Evolutionary conservation across 495 filamentous ascomycete species (phyloP), one percentile per base, ranked within the genome.

Genomic region (Penicillium longicatenatum): DNA sequence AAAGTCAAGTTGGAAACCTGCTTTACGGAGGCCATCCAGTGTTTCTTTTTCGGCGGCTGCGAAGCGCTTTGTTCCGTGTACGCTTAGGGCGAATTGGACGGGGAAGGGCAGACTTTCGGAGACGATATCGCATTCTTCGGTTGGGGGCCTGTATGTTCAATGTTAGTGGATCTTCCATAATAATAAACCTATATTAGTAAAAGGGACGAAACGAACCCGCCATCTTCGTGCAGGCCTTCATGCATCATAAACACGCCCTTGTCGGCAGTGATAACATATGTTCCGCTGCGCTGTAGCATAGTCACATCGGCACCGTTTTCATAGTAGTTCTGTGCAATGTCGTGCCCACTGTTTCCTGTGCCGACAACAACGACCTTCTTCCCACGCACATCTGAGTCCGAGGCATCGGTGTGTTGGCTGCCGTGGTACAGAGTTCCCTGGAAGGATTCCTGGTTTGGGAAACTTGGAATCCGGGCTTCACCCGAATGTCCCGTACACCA

Each of bases 291-390:
- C 73, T 96, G 91, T 6, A 96, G 69, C 70, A 96, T 84, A 20
- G 90, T 93, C 5, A 92, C 88, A 21, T 89, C 79, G 26, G 75
- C 73, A 0, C 91, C 91, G 33, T 89, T 86, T 57, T 93, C 89
- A 67, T 86, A 86, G 64, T 80, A 93, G 64, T 93, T 87, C 69
- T 93, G 88, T 12, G 89, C 86, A 59, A 94, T 94, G 64, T 94
- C 91, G 61, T 93, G 87, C n/a, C 82, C 84, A 17, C 88, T 91
- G 65, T 92, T 94, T 65, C 91, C 89, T 43, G 85, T 88, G 4
- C 91, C 91, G 4, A 96, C 84, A 1, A 96, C 83, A n/a, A 93
- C 71, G 0, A 84, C 91, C 52, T 86, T 89, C 65, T 87, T 90
- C 5, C 83, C 84, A 10, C 73, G 71, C 8, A 75, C 67, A 35